Evolutionary conservation across 2,329 filamentous ascomycete genomes (phyloP).

Genomic region (Neophaeococcomyces aloes): DNA sequence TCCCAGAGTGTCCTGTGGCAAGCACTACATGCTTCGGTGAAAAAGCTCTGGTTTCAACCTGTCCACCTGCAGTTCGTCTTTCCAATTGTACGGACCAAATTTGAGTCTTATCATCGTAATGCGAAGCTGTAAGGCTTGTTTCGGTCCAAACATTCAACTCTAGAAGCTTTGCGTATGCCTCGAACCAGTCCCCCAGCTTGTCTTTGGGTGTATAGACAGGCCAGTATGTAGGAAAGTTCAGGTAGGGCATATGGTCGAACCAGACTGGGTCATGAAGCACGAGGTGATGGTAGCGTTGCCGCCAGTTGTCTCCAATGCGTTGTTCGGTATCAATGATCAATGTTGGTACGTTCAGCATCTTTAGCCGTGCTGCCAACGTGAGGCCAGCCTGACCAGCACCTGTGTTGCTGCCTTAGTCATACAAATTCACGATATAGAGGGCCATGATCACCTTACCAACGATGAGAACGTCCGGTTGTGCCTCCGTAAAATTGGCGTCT

Average conservation of each 20-base stretch:
- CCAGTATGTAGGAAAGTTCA: constrained; percentile 54
- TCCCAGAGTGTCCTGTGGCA: constrained; percentile 58
- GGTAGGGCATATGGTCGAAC: constrained; percentile 48
- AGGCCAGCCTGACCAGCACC: constrained; percentile 53
- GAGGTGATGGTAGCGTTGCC: constrained; percentile 52
- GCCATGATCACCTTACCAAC: constrained; percentile 39
- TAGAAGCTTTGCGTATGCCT: constrained; percentile 52
- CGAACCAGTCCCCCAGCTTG: constrained; percentile 59
- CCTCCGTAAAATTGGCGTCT: constrained; percentile 38
- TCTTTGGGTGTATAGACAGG: constrained; percentile 62
- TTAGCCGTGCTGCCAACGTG: constrained; percentile 47
- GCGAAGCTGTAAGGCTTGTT: constrained; percentile 39
- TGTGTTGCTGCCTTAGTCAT: too few species aligned
- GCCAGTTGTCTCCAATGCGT: constrained; percentile 55
- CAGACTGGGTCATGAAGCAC: constrained; percentile 59
- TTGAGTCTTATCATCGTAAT: constrained; percentile 41
- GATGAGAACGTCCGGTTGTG: constrained; percentile 50
- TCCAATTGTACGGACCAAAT: constrained; percentile 48
- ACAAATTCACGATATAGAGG: too few species aligned
- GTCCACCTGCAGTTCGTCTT: constrained; percentile 30
- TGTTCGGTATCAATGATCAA: constrained; percentile 51
- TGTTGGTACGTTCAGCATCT: constrained; percentile 46
- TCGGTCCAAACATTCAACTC: constrained; percentile 58
- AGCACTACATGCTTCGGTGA: constrained; percentile 55
- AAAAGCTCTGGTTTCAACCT: constrained; percentile 42